These are phyloP conservation scores for Xylaria nigripes DNA, from an alignment of 495 filamentous ascomycete species.

Conservation along the genomic window DNA sequence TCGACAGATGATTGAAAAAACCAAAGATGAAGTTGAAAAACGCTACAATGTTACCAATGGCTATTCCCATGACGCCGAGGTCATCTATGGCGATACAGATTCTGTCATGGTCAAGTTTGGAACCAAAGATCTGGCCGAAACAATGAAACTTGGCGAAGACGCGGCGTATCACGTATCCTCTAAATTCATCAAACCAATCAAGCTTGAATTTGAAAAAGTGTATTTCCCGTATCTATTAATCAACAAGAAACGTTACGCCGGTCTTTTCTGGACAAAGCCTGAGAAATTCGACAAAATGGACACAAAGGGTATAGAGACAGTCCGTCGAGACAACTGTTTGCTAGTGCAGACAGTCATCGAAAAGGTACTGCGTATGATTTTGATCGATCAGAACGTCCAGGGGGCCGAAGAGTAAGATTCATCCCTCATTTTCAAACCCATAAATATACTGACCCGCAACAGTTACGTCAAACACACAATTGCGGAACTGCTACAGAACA, in stretches of 20 bases:
- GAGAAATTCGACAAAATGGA: conserved; percentile 99
- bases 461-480: conserved; percentile 97
- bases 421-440: background rate
- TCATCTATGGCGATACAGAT: conserved; percentile 98
- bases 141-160: conserved; percentile 92
- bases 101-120: conserved; percentile 99
- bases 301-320: conserved; percentile 97
- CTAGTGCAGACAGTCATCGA: conserved; percentile 96
- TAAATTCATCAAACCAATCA: conserved; percentile 94
- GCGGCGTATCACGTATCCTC: conserved; percentile 78
- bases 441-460: conserved; percentile 6
- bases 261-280: conserved; percentile 90
- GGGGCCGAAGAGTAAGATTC: conserved; percentile 82
- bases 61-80: conserved; percentile 85
- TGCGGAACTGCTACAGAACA: conserved; percentile 91
- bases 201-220: conserved; percentile 98
- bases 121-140: conserved; percentile 67
- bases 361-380: conserved; percentile 87
- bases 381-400: conserved; percentile 84
- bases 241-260: conserved; percentile 99
- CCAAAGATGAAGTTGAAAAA: conserved; percentile 83
- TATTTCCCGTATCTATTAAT: conserved; percentile 98
- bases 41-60: conserved; percentile 89
- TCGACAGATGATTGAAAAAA: conserved; percentile 97
- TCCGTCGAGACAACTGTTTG: conserved; percentile 90